A percentile compares a stretch with the other conserved stretches of the same genome.
These are phyloP conservation scores for Naematelia aurantialba DNA, from an alignment of 768 basidiomycete genomes.

Conservation along the genomic window DNA sequence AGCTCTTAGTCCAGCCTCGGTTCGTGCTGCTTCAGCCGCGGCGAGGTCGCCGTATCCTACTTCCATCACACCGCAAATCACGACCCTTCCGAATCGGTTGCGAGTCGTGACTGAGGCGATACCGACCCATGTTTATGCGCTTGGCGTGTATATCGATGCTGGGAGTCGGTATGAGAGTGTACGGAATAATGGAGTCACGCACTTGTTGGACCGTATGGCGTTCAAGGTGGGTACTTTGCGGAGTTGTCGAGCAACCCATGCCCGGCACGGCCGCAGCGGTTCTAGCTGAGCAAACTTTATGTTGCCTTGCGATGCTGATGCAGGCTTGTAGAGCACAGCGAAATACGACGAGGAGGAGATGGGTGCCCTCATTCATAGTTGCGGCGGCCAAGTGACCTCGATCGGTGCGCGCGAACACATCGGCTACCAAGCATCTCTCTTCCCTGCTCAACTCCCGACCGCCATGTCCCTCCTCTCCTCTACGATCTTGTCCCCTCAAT, in stretches of 20 bases:
- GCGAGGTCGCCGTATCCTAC: neutral
- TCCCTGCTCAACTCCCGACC: conserved; percentile 72
- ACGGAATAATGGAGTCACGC: conserved; percentile 71
- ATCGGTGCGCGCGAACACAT: conserved; percentile 88
- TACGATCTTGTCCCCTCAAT: conserved; percentile 74
- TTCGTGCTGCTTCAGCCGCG: neutral
- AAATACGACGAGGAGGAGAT: conserved; percentile 71
- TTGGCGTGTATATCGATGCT: conserved; percentile 90
- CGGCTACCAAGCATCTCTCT: conserved; percentile 97
- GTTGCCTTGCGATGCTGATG: neutral
- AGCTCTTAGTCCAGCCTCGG: neutral
- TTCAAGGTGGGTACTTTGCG: conserved; percentile 69
- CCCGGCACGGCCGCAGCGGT: neutral
- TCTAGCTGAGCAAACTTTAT: neutral
- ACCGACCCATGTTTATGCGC: conserved; percentile 88
- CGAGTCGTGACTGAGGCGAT: conserved; percentile 85
- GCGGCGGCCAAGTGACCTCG: conserved; percentile 89
- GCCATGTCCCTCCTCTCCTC: conserved; percentile 87
- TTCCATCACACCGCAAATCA: conserved; percentile 52
- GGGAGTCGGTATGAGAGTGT: conserved; percentile 83
- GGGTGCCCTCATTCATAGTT: conserved; percentile 70
- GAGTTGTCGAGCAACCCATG: neutral
- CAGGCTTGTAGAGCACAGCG: conserved; percentile 63
- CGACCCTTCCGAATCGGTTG: conserved; percentile 85
- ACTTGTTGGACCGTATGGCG: conserved; percentile 91